Percentiles rank a stretch among this genome's conserved stretches.
phyloP scores from a whole-genome alignment of 352 stramenopile genomes.

The Phytopythium kandeliae region DNA sequence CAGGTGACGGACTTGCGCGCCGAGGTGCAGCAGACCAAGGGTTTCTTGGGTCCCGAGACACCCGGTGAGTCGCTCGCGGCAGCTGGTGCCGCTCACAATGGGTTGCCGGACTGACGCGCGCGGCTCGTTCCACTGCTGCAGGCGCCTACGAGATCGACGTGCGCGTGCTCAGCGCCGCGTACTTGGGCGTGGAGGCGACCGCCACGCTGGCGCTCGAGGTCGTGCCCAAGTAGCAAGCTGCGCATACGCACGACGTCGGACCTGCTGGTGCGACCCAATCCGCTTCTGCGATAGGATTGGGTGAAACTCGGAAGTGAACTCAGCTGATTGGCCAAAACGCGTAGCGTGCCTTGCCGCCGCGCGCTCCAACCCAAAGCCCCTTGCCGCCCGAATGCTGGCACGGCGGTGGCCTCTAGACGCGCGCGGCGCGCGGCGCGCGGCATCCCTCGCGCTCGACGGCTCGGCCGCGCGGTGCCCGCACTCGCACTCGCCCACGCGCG shows the following conservation, averaged over 20 bases:
- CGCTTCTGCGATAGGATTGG: too few species aligned
- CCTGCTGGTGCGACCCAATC: too few species aligned
- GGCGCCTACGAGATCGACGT: slow-evolving; percentile 75
- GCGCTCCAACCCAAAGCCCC: too few species aligned
- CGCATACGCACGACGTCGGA: too few species aligned
- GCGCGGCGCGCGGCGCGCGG: too few species aligned
- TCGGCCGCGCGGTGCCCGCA: not conserved
- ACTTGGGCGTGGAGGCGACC: slow-evolving; percentile 54
- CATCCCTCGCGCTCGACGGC: not conserved
- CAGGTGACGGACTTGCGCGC: slow-evolving; percentile 52
- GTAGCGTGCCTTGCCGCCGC: too few species aligned
- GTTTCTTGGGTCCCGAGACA: slow-evolving; percentile 57
- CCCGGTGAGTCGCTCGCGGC: slow-evolving; percentile 28
- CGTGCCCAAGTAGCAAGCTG: slow-evolving; percentile 15
- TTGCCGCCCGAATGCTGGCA: too few species aligned
- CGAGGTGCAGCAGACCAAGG: slow-evolving; percentile 37
- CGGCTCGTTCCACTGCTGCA: not conserved
- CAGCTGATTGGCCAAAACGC: too few species aligned
- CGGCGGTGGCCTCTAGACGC: too few species aligned
- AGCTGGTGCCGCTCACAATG: too few species aligned
- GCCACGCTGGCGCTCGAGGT: slow-evolving; percentile 32
- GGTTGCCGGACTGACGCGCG: not conserved
- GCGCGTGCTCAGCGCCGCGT: slow-evolving; percentile 56
- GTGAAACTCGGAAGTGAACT: too few species aligned
- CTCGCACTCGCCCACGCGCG: too few species aligned